Conservation (phyloP, 1,139 yeast genomes). For the Yamadazyma triangularis region DNA sequence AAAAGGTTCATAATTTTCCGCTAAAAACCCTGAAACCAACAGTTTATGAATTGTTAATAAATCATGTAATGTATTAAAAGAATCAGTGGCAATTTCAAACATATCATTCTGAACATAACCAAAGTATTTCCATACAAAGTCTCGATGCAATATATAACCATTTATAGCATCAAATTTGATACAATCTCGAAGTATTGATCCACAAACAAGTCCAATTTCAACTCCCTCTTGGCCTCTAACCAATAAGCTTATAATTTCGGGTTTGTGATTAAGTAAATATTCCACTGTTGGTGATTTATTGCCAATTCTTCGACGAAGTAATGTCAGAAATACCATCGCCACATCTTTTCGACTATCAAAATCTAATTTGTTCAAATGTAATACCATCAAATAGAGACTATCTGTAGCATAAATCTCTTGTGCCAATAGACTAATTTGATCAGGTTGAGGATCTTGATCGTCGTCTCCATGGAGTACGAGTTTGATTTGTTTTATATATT, state of each 20-base stretch:
- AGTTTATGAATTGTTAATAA: slow-evolving; percentile 66
- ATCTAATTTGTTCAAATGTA: slow-evolving; percentile 60
- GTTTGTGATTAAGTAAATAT: slow-evolving; percentile 57
- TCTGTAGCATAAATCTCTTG: slow-evolving; percentile 77
- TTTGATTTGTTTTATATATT: slow-evolving; percentile 65
- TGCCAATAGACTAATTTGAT: slow-evolving; percentile 66
- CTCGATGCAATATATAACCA: slow-evolving; percentile 48
- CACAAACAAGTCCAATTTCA: slow-evolving; percentile 71
- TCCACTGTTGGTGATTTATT: slow-evolving; percentile 84
- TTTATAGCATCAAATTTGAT: slow-evolving; percentile 74
- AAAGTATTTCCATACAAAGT: slow-evolving; percentile 77
- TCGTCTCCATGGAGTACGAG: slow-evolving; percentile 73
- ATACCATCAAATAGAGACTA: slow-evolving; percentile 56
- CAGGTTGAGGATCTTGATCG: slow-evolving; percentile 65
- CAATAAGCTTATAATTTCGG: slow-evolving; percentile 59
- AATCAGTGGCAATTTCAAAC: slow-evolving; percentile 88
- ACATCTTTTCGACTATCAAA: slow-evolving; percentile 91
- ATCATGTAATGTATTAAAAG: slow-evolving; percentile 73
- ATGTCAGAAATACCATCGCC: slow-evolving; percentile 63
- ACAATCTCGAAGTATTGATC: slow-evolving; percentile 81
- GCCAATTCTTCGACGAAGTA: slow-evolving; percentile 77
- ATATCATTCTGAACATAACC: slow-evolving; percentile 69
- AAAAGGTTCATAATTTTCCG: slow-evolving; percentile 51
- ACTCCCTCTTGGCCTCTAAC: slow-evolving; percentile 66
- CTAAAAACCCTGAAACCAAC: slow-evolving; percentile 66